phyloP scores from a whole-genome alignment of 1,284 basidiomycete species.

The Ceratobasidium sp. region DNA sequence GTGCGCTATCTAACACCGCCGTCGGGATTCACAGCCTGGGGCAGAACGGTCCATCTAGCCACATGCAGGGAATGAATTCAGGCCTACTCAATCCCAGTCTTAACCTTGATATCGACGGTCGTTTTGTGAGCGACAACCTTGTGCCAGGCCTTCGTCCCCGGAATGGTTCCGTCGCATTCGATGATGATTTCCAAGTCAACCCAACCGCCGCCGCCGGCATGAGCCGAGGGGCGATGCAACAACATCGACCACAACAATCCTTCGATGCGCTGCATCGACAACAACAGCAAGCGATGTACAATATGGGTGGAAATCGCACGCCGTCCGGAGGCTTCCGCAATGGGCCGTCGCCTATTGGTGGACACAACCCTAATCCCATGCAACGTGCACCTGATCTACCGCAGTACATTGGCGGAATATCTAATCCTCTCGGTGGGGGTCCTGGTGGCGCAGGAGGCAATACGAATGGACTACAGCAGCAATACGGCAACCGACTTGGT shows the following conservation, averaged over 20 bases:
- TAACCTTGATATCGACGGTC: conserved; percentile 57
- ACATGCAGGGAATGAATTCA: conserved; percentile 9
- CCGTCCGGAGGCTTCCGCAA: conserved; percentile 70
- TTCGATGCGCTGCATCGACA: conserved; percentile 56
- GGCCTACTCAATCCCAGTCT: conserved; percentile 33
- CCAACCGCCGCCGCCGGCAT: conserved; percentile 6
- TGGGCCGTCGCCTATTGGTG: conserved; percentile 65
- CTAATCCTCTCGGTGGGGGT: conserved; percentile 50
- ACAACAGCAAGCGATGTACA: conserved; percentile 56
- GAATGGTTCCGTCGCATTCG: conserved; percentile 52
- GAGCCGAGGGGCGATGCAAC: conserved; percentile 49
- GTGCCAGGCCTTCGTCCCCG: conserved; percentile 76
- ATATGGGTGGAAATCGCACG: conserved; percentile 60
- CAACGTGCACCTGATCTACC: conserved; percentile 54
- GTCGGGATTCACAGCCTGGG: conserved; percentile 3
- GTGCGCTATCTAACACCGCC: background rate
- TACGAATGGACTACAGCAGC: conserved; percentile 9
- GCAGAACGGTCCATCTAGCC: background rate
- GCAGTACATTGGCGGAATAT: conserved; percentile 15
- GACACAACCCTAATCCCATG: conserved; percentile 56
- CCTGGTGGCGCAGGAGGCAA: conserved; percentile 51
- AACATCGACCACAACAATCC: conserved; percentile 61
- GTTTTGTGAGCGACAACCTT: conserved; percentile 79
- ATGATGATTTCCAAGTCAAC: conserved; percentile 53
- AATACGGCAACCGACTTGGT: conserved; percentile 27